Conservation (phyloP, 1,139 yeast genomes). For the Debaryomyces sp. region DNA sequence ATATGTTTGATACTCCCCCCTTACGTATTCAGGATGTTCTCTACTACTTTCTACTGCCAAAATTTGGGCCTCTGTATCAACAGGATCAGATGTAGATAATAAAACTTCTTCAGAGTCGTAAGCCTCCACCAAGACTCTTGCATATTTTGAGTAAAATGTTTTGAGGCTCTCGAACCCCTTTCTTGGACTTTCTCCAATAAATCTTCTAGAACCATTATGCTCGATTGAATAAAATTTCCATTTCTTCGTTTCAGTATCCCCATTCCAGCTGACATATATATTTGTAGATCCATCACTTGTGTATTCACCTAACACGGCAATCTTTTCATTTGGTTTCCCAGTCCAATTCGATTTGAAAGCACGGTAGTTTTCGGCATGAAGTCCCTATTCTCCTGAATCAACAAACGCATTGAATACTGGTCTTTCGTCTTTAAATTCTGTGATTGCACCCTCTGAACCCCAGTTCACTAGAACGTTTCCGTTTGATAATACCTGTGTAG, state of each 20-base stretch:
- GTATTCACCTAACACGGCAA: slow-evolving; percentile 27
- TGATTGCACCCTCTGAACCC: slow-evolving; percentile 43
- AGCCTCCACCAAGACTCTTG: slow-evolving; percentile 24
- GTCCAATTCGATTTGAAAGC: slow-evolving; percentile 41
- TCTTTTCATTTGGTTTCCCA: slow-evolving; percentile 34
- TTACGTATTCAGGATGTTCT: not conserved
- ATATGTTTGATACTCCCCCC: not conserved
- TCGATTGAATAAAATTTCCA: slow-evolving; percentile 29
- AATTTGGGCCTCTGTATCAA: not conserved
- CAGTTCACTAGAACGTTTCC: slow-evolving; percentile 41
- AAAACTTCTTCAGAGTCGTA: slow-evolving; percentile 18
- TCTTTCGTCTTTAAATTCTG: slow-evolving; percentile 32
- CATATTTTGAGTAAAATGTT: not conserved
- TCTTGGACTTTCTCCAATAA: slow-evolving; percentile 23
- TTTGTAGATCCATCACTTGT: slow-evolving; percentile 19
- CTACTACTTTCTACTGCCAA: not conserved
- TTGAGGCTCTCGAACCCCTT: slow-evolving; percentile 32
- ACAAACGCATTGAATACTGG: slow-evolving; percentile 37
- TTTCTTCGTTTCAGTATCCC: slow-evolving; percentile 34
- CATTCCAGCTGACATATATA: slow-evolving; percentile 41
- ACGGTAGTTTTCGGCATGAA: slow-evolving; percentile 33
- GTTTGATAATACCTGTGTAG: slow-evolving; percentile 36
- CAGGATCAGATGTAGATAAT: slow-evolving; percentile 15
- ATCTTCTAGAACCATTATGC: slow-evolving; percentile 13
- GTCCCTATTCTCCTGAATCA: slow-evolving; percentile 32